Conservation (phyloP, 2,329 filamentous ascomycete species). For the Cordyceps pruinosa region DNA sequence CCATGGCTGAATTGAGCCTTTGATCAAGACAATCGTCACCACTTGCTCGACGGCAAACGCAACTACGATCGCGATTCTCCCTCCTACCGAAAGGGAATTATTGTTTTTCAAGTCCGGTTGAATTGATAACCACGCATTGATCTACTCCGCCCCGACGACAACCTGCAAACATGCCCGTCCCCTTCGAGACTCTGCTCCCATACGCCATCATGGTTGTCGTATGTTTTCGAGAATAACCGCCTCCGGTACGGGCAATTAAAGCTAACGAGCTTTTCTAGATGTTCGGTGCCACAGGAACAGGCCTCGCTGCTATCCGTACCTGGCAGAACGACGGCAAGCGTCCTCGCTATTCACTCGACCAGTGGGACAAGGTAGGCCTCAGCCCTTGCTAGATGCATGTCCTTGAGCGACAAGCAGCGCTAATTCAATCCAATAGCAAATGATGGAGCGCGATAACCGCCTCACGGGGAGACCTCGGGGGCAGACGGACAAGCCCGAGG, state of each 20-base stretch:
- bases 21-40: slow-evolving; percentile 7
- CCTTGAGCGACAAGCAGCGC: slow-evolving; percentile 10
- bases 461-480: slow-evolving; percentile 53
- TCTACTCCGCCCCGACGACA: slow-evolving; percentile 27
- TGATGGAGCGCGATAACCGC: slow-evolving; percentile 59
- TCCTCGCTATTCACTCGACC: slow-evolving; percentile 52
- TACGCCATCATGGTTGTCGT: slow-evolving; percentile 59
- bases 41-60: background rate
- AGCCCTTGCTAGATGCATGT: background rate
- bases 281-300: slow-evolving; percentile 55
- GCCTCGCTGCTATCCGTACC: slow-evolving; percentile 49
- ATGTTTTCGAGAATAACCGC: slow-evolving; percentile 26
- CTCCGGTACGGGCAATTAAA: background rate
- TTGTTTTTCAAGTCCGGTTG: background rate
- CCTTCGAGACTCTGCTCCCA: slow-evolving; percentile 57
- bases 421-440: slow-evolving; percentile 44
- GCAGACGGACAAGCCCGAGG: slow-evolving; percentile 47
- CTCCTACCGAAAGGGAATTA: background rate
- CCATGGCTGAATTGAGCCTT: slow-evolving; percentile 8
- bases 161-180: slow-evolving; percentile 47
- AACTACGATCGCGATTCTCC: background rate
- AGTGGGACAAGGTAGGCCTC: slow-evolving; percentile 53
- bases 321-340: slow-evolving; percentile 56
- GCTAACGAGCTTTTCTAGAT: slow-evolving; percentile 40
- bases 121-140: slow-evolving; percentile 6